Evolutionary conservation across 805 yeast species (phyloP), one percentile per base, ranked within the genome.

Genomic region (Ogataea neopini): DNA sequence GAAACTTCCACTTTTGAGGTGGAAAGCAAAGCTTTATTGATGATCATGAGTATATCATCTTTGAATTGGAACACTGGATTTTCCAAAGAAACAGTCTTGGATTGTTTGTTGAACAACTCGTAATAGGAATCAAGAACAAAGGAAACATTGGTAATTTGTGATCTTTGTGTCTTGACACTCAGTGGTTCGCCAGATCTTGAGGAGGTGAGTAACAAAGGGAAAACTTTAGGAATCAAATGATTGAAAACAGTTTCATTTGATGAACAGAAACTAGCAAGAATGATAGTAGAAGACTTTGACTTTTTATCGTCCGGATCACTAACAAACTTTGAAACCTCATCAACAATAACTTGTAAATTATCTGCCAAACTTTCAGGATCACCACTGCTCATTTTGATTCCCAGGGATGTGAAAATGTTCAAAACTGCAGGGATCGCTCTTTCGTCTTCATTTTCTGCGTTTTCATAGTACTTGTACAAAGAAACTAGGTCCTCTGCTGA

Each of bases 1-100:
- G 90, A 79, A 9, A 82, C 83, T 57, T 88, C 96, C 25, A 79
- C 68, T 28, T 74, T 75, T 0, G 96, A 81, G 0, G 87, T 75
- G 0, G 85, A 76, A 61, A 84, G 78, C 41, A 91, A 71, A 4
- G 88, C 75, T 58, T 80, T 83, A n/a, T 90, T 81, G 54, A 88
- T 63, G 36, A 84, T 69, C 45, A 83, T 79, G 25, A 90, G 66
- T 13, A 91, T 69, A 33, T 81, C 81, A 57, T 90, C 96, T 51
- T 86, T 83, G 62, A 69, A 77, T 6, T 62, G 54, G 13, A 64
- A 54, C 43, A 87, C 62, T 7, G 72, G 65, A 50, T 74, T 76
- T 34, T 53, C 52, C 10, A 43, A 42, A n/a, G 45, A 47, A 39
- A 50, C 47, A 5, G 19, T 45, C 19, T 35, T 41, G 14, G 23